A percentile compares a stretch with the other conserved stretches of the same genome.
Conservation (phyloP, 495 filamentous ascomycete species). For the Podospora pseudopauciseta region DNA sequence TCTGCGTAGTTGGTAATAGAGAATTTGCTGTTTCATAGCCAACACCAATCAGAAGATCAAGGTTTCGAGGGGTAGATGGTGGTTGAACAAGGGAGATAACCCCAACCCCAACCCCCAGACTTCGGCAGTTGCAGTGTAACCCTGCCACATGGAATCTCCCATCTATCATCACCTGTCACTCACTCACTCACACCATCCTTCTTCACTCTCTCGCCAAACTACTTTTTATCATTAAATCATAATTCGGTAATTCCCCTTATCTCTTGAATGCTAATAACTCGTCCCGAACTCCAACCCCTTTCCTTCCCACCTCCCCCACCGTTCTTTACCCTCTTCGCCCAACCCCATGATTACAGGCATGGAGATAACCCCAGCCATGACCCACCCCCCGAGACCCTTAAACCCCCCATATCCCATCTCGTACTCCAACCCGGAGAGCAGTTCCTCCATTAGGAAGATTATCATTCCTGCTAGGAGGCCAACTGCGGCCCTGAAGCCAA, state of each 20-base stretch:
- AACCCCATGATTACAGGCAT: conserved; percentile 2
- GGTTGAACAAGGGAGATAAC: not conserved
- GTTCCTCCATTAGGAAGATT: conserved; percentile 5
- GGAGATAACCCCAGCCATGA: not conserved
- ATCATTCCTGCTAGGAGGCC: conserved; percentile 20
- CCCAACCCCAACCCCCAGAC: not conserved
- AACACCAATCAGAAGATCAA: too few relatives aligned
- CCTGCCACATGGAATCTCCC: conserved; percentile 3
- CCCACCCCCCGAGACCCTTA: not conserved
- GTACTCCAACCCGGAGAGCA: not conserved
- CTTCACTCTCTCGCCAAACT: not conserved
- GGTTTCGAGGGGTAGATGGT: not conserved
- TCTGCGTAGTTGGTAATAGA: not conserved
- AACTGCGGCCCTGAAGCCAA: conserved; percentile 23
- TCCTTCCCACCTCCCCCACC: not conserved
- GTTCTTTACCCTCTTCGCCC: conserved; percentile 8
- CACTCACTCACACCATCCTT: not conserved
- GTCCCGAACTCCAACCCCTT: not conserved
- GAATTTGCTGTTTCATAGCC: not conserved
- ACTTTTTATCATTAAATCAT: too few relatives aligned
- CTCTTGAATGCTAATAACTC: not conserved
- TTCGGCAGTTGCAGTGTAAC: conserved; percentile 21
- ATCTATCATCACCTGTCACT: not conserved
- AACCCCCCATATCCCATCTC: not conserved
- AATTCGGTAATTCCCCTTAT: too few relatives aligned